Base-by-base conservation (phyloP, 2,329 filamentous ascomycete species). In the Hypoxylon sp. region DNA sequence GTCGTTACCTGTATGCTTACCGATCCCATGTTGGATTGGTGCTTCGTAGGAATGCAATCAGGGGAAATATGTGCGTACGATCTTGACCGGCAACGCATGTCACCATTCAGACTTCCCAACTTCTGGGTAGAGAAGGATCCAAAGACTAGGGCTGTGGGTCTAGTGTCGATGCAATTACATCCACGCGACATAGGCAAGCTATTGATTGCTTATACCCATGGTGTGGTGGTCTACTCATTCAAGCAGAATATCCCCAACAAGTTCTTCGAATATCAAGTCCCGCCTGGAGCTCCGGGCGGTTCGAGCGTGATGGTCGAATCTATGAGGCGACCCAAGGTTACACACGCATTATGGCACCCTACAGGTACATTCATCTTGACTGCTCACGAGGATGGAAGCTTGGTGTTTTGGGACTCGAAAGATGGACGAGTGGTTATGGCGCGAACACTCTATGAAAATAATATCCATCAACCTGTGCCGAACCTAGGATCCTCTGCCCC, bases 11-110 rank as follows among this genome's bases (percentile, higher is more conserved):
- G 88, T 30, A 77, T 98, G 73, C 85, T 91, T 61, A 94, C 91
- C 6, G 96, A 99, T 76, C 93, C 95, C 0, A 92, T 93, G 81
- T 84, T 99, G 65, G 96, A 99, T 78, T 99, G 96, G 88, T 93
- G 91, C 37, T 91, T 99, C 67, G 82, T 98, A 46, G 96, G 94
- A 11, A 82, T 94, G 67, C 88, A 92, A 69, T 92, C 87, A 74
- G 94, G 95, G 65, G 94, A 98, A 62, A 84, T 98, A 9, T 85
- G 95, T 64, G 93, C 93, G n/a, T 99, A 95, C 76, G 96, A 99
- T 77, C 84, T 99, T 60, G 96, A 98, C 75, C 87, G 94, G 63
- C 89, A 93, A 75, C 84, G 84, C 29, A 81, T 96, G 64, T 80
- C 93, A 12, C 88, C 90, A 0, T 94, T 97, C 78, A 89, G 88